Percentiles rank a stretch among this genome's conserved stretches.
Conservation (phyloP, 345 rosid genomes). For the Eucalyptus curtisii region DNA sequence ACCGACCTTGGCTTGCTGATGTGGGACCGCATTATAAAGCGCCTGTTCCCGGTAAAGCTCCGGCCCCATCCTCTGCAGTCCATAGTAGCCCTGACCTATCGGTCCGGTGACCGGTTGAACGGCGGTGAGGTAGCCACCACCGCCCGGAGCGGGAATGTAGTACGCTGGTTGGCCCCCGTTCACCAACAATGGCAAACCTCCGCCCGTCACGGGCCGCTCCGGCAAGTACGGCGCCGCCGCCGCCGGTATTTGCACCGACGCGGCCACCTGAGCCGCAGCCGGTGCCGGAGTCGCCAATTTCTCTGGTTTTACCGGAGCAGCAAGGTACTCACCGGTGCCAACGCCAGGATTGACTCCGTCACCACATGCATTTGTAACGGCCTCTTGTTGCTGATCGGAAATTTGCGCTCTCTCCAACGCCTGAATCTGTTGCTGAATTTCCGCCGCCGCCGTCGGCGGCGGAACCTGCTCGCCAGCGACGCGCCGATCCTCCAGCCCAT, state of each 20-base stretch:
- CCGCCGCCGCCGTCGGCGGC: not conserved
- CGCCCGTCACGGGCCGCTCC: constrained; percentile 19
- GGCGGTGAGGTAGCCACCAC: constrained; percentile 5
- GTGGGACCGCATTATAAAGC: constrained; percentile 14
- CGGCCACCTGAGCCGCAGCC: constrained; percentile 2
- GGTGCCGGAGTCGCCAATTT: not conserved
- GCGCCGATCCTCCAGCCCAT: constrained; percentile 30
- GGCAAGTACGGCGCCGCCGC: constrained; percentile 7
- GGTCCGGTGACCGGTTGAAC: constrained; percentile 19
- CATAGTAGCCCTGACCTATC: constrained; percentile 23
- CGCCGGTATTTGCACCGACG: constrained; percentile 15
- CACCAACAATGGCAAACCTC: not conserved
- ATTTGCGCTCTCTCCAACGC: constrained; percentile 27
- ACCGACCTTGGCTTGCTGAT: not conserved
- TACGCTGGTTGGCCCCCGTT: constrained; percentile 28
- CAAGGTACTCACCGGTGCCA: constrained; percentile 4
- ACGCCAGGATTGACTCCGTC: constrained; percentile 5
- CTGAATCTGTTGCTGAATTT: constrained; percentile 24
- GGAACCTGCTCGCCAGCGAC: constrained; percentile 3
- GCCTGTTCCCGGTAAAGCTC: constrained; percentile 30
- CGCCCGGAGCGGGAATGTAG: constrained; percentile 12
- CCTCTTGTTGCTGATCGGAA: not conserved
- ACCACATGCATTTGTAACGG: not conserved
- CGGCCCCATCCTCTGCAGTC: constrained; percentile 25
- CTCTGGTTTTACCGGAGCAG: not conserved